phyloP scores from a whole-genome alignment of 805 yeast species.

The Metschnikowia gruessii region DNA sequence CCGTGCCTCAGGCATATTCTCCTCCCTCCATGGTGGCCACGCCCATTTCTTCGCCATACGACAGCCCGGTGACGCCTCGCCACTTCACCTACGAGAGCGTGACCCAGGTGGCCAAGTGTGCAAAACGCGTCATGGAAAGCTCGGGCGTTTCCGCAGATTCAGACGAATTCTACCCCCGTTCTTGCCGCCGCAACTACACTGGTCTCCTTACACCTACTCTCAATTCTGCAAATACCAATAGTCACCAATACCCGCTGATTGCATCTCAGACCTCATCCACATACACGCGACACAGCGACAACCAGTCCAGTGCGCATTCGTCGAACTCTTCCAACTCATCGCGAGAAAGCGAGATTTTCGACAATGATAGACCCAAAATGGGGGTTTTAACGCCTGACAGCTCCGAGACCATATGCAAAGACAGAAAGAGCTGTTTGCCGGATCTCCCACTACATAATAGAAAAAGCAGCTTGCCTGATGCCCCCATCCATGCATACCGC shows the following conservation, averaged over 20 bases:
- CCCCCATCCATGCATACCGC: neutral
- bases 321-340: constrained; percentile 20
- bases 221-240: constrained; percentile 8
- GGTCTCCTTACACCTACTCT: constrained; percentile 4
- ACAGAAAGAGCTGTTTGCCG: neutral
- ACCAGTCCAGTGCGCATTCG: constrained; percentile 30
- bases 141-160: neutral
- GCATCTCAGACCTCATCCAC: constrained; percentile 6
- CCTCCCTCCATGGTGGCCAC: neutral
- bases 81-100: constrained; percentile 2
- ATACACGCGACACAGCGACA: constrained; percentile 19
- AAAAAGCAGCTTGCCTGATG: no score
- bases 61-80: constrained; percentile 1
- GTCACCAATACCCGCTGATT: constrained; percentile 15
- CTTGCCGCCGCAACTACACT: constrained; percentile 2
- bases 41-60: neutral
- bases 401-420: constrained; percentile 23
- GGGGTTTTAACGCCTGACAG: constrained; percentile 35
- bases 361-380: constrained; percentile 23
- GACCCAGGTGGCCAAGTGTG: neutral
- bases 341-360: constrained; percentile 25
- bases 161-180: neutral
- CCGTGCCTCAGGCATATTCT: neutral
- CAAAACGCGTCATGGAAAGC: neutral
- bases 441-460: neutral